Evolutionary conservation across 495 filamentous ascomycete genomes (phyloP), one percentile per base, ranked within the genome.

Genomic region (Annulohypoxylon nitens): DNA sequence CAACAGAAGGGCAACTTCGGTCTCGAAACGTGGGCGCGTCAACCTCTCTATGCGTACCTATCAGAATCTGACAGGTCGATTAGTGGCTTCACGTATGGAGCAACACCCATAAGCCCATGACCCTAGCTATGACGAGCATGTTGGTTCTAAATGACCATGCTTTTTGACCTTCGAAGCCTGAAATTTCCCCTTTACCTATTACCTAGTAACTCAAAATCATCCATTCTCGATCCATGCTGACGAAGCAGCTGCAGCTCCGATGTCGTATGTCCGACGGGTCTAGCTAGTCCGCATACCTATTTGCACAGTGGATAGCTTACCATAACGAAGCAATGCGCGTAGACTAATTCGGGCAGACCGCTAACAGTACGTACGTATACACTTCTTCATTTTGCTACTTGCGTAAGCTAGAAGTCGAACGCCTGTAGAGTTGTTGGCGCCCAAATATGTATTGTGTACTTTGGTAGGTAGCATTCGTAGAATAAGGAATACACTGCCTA

Each of bases 181-280:
- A 45, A 20, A 20, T 4, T 20, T 4, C 12, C 41, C 43, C 18
- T 48, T 53, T 39, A 33, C 39, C 20, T 20, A 14, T 53, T 39
- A 33, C 39, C 20, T 20, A 14, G 26, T 16, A 23, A 25, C 33
- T 16, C 11, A 20, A 54, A 53, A 36, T 36, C 50, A 68, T 61
- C 23, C 50, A 68, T 68, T 25, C 47, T 60, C 45, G 25, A 61
- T 68, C 45, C 55, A 36, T 61, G 26, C 55, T 68, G 10, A 41
- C 57, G 57, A 36, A 68, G 30, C 55, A 68, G 20, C 34, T 43
- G 11, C 12, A 64, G n/a, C 47, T 61, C 43, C 9, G 9, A 51
- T 67, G 36, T 67, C 43, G 9, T 16, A 51, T 67, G 36, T 67
- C 41, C 33, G 34, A 68, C 20, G 16, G 53, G 57, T 61, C 34